Evolutionary conservation across 2,329 filamentous ascomycete species (phyloP).

Genomic region (Tolypocladium amazonense): DNA sequence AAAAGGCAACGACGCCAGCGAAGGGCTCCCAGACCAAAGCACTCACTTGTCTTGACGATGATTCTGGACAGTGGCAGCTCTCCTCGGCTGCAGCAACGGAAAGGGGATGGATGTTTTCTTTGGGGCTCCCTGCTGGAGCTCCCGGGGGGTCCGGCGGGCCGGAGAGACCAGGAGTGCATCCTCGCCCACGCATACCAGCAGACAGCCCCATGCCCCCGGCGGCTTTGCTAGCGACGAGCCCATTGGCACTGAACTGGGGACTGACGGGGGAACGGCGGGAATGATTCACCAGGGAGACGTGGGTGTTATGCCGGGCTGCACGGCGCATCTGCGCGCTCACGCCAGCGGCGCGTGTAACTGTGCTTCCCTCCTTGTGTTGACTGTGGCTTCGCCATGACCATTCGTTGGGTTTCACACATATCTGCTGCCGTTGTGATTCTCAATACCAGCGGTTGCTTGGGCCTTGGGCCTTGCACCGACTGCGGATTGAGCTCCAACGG

Average conservation of each 20-base stretch:
- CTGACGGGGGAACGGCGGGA: not conserved
- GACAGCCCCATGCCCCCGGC: not conserved
- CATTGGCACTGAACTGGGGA: not conserved
- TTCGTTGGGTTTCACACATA: not conserved
- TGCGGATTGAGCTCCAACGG: too few species aligned
- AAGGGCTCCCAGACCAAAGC: not conserved
- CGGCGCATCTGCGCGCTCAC: not conserved
- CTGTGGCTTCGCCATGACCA: not conserved
- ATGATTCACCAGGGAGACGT: not conserved
- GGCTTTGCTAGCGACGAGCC: not conserved
- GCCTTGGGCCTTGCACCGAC: too few species aligned
- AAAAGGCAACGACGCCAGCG: not conserved
- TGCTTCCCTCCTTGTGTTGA: not conserved
- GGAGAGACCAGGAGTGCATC: not conserved
- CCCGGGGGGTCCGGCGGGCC: not conserved
- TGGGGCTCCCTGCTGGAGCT: not conserved
- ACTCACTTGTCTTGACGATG: not conserved
- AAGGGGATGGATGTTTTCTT: constrained; percentile 7
- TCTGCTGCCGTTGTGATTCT: not conserved
- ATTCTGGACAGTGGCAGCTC: not conserved
- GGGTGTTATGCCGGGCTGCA: not conserved
- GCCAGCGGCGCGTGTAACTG: not conserved
- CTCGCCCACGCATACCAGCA: not conserved
- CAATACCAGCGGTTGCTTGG: not conserved
- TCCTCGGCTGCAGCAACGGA: not conserved